Conservation (phyloP, 805 yeast genomes). For the Myxozyma udenii region DNA sequence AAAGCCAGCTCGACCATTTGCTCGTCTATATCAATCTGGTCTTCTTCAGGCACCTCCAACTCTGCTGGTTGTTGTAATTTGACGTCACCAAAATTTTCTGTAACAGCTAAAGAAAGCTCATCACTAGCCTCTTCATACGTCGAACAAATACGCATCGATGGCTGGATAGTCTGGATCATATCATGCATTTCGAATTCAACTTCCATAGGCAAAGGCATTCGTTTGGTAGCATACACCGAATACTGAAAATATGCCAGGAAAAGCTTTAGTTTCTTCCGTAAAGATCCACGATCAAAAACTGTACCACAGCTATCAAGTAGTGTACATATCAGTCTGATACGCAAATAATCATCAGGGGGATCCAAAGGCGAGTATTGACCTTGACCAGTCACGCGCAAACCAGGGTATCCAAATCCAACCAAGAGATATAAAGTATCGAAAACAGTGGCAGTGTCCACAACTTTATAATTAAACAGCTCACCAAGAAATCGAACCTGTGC, state of each 20-base stretch:
- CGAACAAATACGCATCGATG: slow-evolving; percentile 40
- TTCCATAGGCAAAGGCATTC: slow-evolving; percentile 58
- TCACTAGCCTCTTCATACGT: slow-evolving; percentile 46
- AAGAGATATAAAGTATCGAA: slow-evolving; percentile 55
- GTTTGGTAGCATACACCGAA: slow-evolving; percentile 57
- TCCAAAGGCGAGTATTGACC: slow-evolving; percentile 49
- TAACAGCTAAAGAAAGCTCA: slow-evolving; percentile 36
- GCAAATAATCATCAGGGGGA: slow-evolving; percentile 63
- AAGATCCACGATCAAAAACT: slow-evolving; percentile 24
- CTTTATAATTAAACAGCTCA: slow-evolving; percentile 50
- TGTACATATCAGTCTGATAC: slow-evolving; percentile 55
- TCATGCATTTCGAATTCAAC: slow-evolving; percentile 52
- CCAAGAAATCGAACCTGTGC: slow-evolving; percentile 60
- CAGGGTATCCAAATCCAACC: slow-evolving; percentile 62
- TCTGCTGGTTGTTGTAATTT: background rate
- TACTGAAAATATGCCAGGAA: slow-evolving; percentile 67
- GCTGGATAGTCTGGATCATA: slow-evolving; percentile 41
- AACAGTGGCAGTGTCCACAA: slow-evolving; percentile 49
- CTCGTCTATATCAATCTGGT: slow-evolving; percentile 15
- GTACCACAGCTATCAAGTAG: slow-evolving; percentile 41
- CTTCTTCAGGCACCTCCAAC: slow-evolving; percentile 14
- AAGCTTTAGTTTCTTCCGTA: slow-evolving; percentile 36
- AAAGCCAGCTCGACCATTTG: too few relatives aligned
- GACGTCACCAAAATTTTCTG: slow-evolving; percentile 15
- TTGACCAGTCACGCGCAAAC: slow-evolving; percentile 51